These are phyloP conservation scores for Grifola frondosa DNA, from an alignment of 1,284 basidiomycete species.

Conservation along the genomic window DNA sequence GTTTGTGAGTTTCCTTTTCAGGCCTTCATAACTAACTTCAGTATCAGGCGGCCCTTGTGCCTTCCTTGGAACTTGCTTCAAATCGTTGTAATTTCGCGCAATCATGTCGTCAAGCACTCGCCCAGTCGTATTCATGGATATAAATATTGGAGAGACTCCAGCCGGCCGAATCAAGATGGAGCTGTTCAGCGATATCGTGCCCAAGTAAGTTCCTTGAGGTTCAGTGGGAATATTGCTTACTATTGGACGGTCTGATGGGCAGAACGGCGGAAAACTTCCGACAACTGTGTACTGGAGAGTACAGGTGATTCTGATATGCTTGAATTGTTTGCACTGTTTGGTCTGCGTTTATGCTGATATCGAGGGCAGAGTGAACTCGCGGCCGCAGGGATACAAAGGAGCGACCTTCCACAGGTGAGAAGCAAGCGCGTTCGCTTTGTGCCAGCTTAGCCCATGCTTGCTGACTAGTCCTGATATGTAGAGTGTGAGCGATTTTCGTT, in stretches of 20 bases:
- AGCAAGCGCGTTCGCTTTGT: not conserved
- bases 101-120: slow-evolving; percentile 39
- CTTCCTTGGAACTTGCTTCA: not conserved
- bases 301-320: slow-evolving; percentile 52
- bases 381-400: slow-evolving; percentile 88
- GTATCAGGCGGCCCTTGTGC: too few species aligned
- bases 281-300: slow-evolving; percentile 95
- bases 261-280: slow-evolving; percentile 95
- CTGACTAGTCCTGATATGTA: slow-evolving; percentile 30
- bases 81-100: not conserved
- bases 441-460: slow-evolving; percentile 13
- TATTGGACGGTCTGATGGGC: not conserved
- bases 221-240: slow-evolving; percentile 33
- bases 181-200: slow-evolving; percentile 88
- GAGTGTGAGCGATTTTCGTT: slow-evolving; percentile 60
- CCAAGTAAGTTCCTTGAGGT: slow-evolving; percentile 65
- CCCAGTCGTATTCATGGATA: slow-evolving; percentile 95
- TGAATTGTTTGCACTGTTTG: slow-evolving; percentile 40
- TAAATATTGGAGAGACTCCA: slow-evolving; percentile 93
- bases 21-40: too few species aligned
- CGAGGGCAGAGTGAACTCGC: slow-evolving; percentile 78
- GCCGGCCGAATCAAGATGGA: slow-evolving; percentile 96
- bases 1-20: not conserved
- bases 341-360: too few species aligned
- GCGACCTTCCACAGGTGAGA: slow-evolving; percentile 88